These are phyloP conservation scores for Cystobasidiaceae sp. DNA, from an alignment of 1,284 basidiomycete species.

Conservation along the genomic window DNA sequence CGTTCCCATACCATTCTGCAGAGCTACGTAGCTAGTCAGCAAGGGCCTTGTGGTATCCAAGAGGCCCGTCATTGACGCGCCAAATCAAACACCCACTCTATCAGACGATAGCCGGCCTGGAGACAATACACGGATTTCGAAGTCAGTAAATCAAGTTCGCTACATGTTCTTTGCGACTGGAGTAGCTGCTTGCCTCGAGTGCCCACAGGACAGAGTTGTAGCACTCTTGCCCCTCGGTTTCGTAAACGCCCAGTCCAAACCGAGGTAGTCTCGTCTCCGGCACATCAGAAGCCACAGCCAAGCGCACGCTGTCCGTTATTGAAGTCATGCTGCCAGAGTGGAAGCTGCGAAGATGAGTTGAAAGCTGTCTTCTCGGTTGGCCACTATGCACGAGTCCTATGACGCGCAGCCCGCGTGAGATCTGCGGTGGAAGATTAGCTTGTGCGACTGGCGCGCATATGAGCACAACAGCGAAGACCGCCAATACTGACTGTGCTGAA, in stretches of 20 bases:
- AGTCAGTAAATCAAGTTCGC: not conserved
- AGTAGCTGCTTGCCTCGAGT: constrained; percentile 5
- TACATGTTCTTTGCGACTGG: not conserved
- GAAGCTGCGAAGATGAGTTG: not conserved
- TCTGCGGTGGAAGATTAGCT: too few relatives aligned
- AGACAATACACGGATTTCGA: not conserved
- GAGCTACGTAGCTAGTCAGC: not conserved
- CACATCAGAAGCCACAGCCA: constrained; percentile 20
- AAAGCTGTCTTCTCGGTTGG: not conserved
- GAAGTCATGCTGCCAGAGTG: not conserved
- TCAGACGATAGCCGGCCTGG: constrained; percentile 28
- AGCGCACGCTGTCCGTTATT: constrained; percentile 7
- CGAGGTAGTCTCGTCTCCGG: constrained; percentile 16
- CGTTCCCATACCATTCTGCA: constrained; percentile 33
- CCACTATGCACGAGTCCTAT: too few relatives aligned
- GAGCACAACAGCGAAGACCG: too few relatives aligned
- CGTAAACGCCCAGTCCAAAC: constrained; percentile 29
- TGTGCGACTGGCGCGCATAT: too few relatives aligned
- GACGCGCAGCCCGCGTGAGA: too few relatives aligned
- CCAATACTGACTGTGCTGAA: too few relatives aligned
- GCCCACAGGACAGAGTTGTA: constrained; percentile 33
- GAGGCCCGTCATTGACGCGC: too few relatives aligned
- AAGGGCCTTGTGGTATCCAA: not conserved
- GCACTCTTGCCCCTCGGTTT: constrained; percentile 28
- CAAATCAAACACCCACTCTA: constrained; percentile 24